Evolutionary conservation across 2,329 filamentous ascomycete species (phyloP), one percentile per base, ranked within the genome.

Genomic region (Paecilomyces variotii): DNA sequence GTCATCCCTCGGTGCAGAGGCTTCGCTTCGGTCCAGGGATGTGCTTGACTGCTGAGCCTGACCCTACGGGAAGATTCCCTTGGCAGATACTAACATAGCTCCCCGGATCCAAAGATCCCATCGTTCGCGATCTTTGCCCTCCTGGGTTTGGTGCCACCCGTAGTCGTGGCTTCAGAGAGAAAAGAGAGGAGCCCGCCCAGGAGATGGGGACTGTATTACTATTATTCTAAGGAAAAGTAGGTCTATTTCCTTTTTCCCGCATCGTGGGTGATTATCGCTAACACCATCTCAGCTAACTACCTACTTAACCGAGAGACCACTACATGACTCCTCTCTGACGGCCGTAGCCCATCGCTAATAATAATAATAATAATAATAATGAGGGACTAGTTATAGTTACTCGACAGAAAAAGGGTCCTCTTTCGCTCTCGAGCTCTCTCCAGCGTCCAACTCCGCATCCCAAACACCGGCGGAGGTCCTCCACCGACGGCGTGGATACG

Each of bases 81-180:
- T 19, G 19, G 39, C n/a, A 45, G 39, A 45, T 45, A 14, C 39
- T 45, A 45, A 45, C 39, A 9, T 45, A 26, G 50, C 25, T 28
- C 50, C 50, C 50, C 50, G 50, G 50, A 52, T 52, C 50, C 50
- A 52, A 28, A 52, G 50, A 52, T 52, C 50, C 50, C 50, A 52
- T 52, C 50, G 50, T 11, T 52, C 12, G 39, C 12, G 9, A n/a
- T 2, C 39, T 19, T 45, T 45, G 39, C 39, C 39, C 39, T 45
- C 39, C 39, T 45, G 39, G 39, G 39, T 24, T 45, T 45, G 39
- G 39, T 45, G 39, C 12, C 14, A 7, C 12, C 35, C n/a, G 35
- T 19, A n/a, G 19, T 45, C 39, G 39, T 45, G 39, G 14, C 39
- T 45, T 45, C 14, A 45, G 30, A 32, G 4, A 7, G 19, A 19